Percentiles rank a stretch among this genome's conserved stretches.
phyloP scores from a whole-genome alignment of 495 filamentous ascomycete genomes.

The Astrothelium macrocarpum region DNA sequence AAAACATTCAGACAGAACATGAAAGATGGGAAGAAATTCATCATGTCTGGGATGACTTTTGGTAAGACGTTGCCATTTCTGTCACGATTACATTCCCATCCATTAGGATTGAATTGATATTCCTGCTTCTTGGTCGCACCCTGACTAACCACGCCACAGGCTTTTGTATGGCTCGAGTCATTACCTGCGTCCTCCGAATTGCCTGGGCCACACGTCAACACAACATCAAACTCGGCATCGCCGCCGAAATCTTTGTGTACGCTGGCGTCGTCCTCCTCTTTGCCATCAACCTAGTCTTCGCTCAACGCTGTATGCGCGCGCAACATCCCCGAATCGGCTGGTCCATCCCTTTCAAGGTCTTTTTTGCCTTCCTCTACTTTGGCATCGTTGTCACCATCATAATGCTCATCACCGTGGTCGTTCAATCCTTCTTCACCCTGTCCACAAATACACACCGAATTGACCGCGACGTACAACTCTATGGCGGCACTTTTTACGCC shows the following conservation, averaged over 20 bases:
- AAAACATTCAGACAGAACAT: conserved; percentile 23
- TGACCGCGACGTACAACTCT: conserved; percentile 55
- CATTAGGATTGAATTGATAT: too few relatives aligned
- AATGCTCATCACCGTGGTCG: conserved; percentile 57
- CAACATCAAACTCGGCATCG: conserved; percentile 28
- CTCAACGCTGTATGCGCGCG: conserved; percentile 66
- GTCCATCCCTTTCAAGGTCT: conserved; percentile 39
- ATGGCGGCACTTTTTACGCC: conserved; percentile 57
- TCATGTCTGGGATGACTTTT: conserved; percentile 52
- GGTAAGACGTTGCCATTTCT: conserved; percentile 30
- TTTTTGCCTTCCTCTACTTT: conserved; percentile 51
- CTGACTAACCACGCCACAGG: conserved; percentile 12
- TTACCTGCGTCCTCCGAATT: conserved; percentile 26
- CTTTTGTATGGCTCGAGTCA: conserved; percentile 32
- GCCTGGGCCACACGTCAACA: conserved; percentile 15
- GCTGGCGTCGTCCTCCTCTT: conserved; percentile 74
- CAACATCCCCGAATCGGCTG: conserved; percentile 63
- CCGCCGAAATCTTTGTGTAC: conserved; percentile 47
- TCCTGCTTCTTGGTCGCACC: too few relatives aligned
- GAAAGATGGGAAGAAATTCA: conserved; percentile 25
- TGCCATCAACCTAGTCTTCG: conserved; percentile 68
- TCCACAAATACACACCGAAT: conserved; percentile 39
- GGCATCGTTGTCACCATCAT: conserved; percentile 51
- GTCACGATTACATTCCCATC: not conserved
- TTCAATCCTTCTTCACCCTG: conserved; percentile 60